Evolutionary conservation across 2,329 filamentous ascomycete species (phyloP).

Genomic region (Elsinoe fawcettii): DNA sequence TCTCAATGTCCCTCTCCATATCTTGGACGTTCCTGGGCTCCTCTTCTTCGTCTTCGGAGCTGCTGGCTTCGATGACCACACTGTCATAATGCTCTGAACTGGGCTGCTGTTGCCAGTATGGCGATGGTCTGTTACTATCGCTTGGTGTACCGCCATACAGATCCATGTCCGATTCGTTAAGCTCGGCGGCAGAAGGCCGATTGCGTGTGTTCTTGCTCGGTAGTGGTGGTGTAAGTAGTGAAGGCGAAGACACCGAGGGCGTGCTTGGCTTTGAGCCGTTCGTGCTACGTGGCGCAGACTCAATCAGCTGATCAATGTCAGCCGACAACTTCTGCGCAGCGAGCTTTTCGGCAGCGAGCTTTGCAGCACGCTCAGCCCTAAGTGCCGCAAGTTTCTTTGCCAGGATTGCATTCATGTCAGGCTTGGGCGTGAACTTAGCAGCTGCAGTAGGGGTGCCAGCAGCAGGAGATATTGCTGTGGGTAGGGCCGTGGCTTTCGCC

Average conservation of each 20-base stretch:
- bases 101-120: not conserved
- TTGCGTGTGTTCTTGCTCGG: not conserved
- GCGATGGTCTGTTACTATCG: not conserved
- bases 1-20: conserved; percentile 8
- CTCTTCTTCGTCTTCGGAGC: conserved; percentile 48
- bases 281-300: not conserved
- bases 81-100: conserved; percentile 40
- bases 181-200: not conserved
- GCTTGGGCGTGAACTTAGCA: not conserved
- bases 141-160: not conserved
- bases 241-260: not conserved
- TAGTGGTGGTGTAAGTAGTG: not conserved
- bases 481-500: not conserved
- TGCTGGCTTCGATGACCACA: conserved; percentile 79
- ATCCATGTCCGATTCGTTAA: conserved; percentile 1
- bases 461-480: not conserved
- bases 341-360: not conserved
- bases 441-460: not conserved
- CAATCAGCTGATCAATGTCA: not conserved
- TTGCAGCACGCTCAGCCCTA: conserved; percentile 1
- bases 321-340: not conserved
- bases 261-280: not conserved
- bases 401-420: conserved; percentile 6
- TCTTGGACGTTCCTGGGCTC: conserved; percentile 31
- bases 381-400: conserved; percentile 5